Base-by-base conservation (phyloP, 1,139 yeast genomes). In the Scheffersomyces insectosa region DNA sequence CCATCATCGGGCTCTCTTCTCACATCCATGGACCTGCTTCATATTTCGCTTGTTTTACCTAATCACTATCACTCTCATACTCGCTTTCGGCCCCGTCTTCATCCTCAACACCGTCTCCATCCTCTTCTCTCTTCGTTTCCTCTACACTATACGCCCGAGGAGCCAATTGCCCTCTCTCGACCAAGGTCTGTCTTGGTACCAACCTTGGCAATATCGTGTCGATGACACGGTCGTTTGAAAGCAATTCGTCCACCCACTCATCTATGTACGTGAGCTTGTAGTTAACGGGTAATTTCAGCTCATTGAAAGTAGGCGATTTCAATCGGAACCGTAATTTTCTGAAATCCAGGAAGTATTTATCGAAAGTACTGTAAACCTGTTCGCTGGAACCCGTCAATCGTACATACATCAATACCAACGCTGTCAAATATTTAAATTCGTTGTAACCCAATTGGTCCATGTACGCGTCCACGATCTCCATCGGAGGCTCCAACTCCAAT, bases 381-480 rank as follows among this genome's bases (percentile, higher is more conserved):
- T 59, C 69, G 3, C 80, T 65, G 4, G 70, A 56, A 49, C 62
- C 70, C 1, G 77, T 74, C 40, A 86, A 55, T 36, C 95, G 68
- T 4, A 79, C 63, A 55, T 83, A 85, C 23, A 83, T 55, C 29
- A 86, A 76, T 2, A 81, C 77, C 46, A 85, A 54, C 1, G 85
- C 85, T 0, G 84, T 76, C 41, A 86, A 62, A 55, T 86, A 86
- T 62, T 86, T 85, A 70, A 85, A 85, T 48, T 81, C 79, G 30
- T 69, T 67, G 44, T 53, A 56, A 12, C 60, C 65, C 47, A 55
- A 44, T 52, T 85, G 88, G 9, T 59, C 57, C 28, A 85, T 64
- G 42, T 79, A 74, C 10, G 28, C 27, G 12, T 65, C 51, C 3
- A 85, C 58, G 8, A 86, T 77, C 7, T 79, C 85, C 10, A 52